Evolutionary conservation across 2,329 filamentous ascomycete genomes (phyloP).

Genomic region (Dactylellina drechsleri): DNA sequence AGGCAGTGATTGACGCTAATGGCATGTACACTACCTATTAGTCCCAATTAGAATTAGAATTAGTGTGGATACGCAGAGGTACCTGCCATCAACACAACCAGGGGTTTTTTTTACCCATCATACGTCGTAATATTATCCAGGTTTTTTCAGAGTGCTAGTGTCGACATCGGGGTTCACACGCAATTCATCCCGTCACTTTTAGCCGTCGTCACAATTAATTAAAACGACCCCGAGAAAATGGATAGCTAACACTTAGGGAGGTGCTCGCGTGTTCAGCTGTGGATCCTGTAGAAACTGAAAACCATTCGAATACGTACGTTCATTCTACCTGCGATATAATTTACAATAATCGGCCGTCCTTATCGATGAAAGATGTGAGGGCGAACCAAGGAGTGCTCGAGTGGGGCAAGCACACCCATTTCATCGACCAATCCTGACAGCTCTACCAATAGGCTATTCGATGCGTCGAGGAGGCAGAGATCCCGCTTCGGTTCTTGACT

Average conservation of each 20-base stretch:
- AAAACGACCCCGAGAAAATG: conserved; percentile 14
- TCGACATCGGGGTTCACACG: conserved; percentile 47
- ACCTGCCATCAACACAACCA: too few relatives aligned
- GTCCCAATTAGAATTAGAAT: too few relatives aligned
- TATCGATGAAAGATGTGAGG: conserved; percentile 18
- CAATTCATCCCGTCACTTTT: conserved; percentile 51
- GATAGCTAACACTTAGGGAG: too few relatives aligned
- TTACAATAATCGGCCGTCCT: conserved; percentile 11
- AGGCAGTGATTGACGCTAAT: too few relatives aligned
- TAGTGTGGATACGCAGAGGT: too few relatives aligned
- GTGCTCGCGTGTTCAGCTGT: background rate
- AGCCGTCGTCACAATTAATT: conserved; percentile 47
- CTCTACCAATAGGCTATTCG: conserved; percentile 38
- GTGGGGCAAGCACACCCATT: conserved; percentile 53
- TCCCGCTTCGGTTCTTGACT: conserved; percentile 47
- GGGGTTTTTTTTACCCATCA: too few relatives aligned
- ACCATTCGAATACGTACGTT: conserved; percentile 11
- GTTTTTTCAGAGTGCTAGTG: background rate
- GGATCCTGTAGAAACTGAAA: conserved; percentile 26
- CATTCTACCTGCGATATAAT: too few relatives aligned
- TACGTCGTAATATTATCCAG: too few relatives aligned
- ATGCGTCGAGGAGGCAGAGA: conserved; percentile 38
- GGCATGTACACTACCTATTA: too few relatives aligned
- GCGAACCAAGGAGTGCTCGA: conserved; percentile 9
- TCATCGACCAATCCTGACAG: conserved; percentile 24